Conservation (phyloP, 768 basidiomycete genomes). For the Holtermanniella nyarrowii region DNA sequence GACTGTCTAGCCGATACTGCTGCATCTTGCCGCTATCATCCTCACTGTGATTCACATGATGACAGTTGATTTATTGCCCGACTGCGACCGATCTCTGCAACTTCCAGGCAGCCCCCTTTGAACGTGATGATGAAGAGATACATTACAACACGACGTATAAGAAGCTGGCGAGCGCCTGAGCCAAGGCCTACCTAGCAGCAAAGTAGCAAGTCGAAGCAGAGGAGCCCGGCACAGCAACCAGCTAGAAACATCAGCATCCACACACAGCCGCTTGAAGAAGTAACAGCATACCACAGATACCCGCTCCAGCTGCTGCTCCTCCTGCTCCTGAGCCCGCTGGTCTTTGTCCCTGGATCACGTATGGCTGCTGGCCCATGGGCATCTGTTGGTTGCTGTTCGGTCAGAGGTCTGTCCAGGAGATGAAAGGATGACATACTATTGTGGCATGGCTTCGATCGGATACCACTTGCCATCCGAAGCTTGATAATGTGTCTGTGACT, state of each 20-base stretch:
- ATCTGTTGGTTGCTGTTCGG: background rate
- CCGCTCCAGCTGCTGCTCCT: too few relatives aligned
- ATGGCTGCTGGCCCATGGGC: background rate
- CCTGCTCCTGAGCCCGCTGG: background rate
- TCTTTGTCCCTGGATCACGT: background rate
- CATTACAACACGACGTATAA: too few relatives aligned
- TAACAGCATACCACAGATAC: background rate
- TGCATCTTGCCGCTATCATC: too few relatives aligned
- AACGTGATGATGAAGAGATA: too few relatives aligned
- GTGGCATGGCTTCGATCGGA: conserved; percentile 4
- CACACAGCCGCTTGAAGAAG: background rate
- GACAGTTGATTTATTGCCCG: too few relatives aligned
- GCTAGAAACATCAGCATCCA: background rate
- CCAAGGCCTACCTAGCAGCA: background rate
- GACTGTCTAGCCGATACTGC: too few relatives aligned
- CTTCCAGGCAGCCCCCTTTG: too few relatives aligned
- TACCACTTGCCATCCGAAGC: conserved; percentile 29
- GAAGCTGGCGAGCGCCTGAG: too few relatives aligned
- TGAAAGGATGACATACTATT: background rate
- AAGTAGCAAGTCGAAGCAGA: background rate
- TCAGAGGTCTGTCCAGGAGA: background rate
- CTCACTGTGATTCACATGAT: too few relatives aligned
- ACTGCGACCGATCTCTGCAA: too few relatives aligned
- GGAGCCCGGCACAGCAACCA: background rate
- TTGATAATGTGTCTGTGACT: conserved; percentile 21